These are phyloP conservation scores for Pseudohalonectria lignicola DNA, from an alignment of 2,329 filamentous ascomycete species.

Conservation along the genomic window DNA sequence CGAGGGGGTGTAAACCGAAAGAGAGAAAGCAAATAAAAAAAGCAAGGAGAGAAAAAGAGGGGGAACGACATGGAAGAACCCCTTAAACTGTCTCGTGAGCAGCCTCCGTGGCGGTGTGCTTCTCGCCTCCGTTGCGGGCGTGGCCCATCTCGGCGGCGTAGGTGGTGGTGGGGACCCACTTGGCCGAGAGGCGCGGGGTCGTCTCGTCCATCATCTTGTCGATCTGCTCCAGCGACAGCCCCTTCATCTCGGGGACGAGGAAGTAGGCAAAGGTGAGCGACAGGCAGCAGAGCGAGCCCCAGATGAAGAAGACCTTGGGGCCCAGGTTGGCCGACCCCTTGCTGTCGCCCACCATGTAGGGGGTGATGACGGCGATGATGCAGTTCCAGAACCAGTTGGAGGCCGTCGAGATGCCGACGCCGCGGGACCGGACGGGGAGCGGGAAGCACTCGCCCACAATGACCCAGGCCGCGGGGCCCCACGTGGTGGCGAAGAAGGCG, in stretches of 20 bases:
- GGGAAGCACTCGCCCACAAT: slow-evolving; percentile 88
- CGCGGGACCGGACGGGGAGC: slow-evolving; percentile 76
- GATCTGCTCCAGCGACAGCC: slow-evolving; percentile 67
- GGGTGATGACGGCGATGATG: slow-evolving; percentile 34
- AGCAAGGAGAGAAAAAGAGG: too few species aligned
- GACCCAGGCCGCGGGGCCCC: slow-evolving; percentile 73
- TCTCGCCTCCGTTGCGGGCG: neutral
- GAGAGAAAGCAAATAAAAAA: too few species aligned
- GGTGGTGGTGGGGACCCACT: slow-evolving; percentile 63
- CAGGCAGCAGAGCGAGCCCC: slow-evolving; percentile 54
- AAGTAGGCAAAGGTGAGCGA: slow-evolving; percentile 60
- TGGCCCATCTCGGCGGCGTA: slow-evolving; percentile 36
- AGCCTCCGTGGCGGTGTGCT: too few species aligned
- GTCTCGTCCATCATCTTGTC: slow-evolving; percentile 86
- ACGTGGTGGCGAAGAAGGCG: slow-evolving; percentile 84
- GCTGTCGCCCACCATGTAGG: slow-evolving; percentile 52
- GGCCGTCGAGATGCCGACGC: slow-evolving; percentile 76
- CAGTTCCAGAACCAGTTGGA: slow-evolving; percentile 86
- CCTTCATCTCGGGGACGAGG: slow-evolving; percentile 65
- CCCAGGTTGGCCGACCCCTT: slow-evolving; percentile 47
- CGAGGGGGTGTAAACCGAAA: too few species aligned
- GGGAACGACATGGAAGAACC: too few species aligned
- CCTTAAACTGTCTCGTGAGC: slow-evolving; percentile 2
- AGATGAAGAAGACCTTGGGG: slow-evolving; percentile 65
- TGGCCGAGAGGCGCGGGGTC: slow-evolving; percentile 62